Evolutionary conservation across 2,329 filamentous ascomycete genomes (phyloP).

Genomic region (Fusarium gaditjirri): DNA sequence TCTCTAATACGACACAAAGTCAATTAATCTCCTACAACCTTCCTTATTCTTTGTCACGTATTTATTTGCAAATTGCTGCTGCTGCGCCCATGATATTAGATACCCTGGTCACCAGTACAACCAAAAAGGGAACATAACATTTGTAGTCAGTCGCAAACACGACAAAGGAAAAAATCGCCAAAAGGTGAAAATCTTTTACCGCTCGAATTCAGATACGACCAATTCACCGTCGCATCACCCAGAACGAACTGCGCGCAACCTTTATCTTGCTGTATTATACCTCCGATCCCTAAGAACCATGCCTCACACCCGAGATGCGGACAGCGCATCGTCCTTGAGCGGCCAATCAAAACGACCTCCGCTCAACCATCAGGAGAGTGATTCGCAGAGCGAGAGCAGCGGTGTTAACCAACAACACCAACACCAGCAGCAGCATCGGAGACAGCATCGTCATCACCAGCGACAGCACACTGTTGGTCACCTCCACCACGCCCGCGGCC

Average conservation of each 20-base stretch:
- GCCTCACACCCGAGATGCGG: slow-evolving; percentile 59
- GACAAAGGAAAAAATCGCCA: slow-evolving; percentile 16
- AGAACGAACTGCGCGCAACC: slow-evolving; percentile 11
- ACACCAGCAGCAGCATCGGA: slow-evolving; percentile 46
- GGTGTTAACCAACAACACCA: slow-evolving; percentile 47
- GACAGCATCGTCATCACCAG: slow-evolving; percentile 48
- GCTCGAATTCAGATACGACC: neutral
- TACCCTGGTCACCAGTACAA: slow-evolving; percentile 24
- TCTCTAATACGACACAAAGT: neutral
- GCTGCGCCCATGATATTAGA: slow-evolving; percentile 33
- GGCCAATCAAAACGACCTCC: slow-evolving; percentile 67
- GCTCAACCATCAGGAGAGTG: slow-evolving; percentile 51
- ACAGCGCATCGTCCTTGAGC: slow-evolving; percentile 58
- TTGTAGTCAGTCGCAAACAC: slow-evolving; percentile 23
- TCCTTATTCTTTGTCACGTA: neutral
- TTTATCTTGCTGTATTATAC: slow-evolving; percentile 23
- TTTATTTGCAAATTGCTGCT: slow-evolving; percentile 11
- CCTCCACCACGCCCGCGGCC: slow-evolving; percentile 62
- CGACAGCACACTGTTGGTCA: slow-evolving; percentile 51
- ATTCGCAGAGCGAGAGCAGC: slow-evolving; percentile 48
- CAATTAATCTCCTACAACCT: slow-evolving; percentile 15
- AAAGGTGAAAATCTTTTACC: slow-evolving; percentile 1
- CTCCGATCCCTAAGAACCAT: slow-evolving; percentile 45
- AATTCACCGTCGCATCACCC: slow-evolving; percentile 11
- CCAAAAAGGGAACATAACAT: slow-evolving; percentile 33